phyloP scores from a whole-genome alignment of 1,284 basidiomycete species.

The Xanthoconium separans region DNA sequence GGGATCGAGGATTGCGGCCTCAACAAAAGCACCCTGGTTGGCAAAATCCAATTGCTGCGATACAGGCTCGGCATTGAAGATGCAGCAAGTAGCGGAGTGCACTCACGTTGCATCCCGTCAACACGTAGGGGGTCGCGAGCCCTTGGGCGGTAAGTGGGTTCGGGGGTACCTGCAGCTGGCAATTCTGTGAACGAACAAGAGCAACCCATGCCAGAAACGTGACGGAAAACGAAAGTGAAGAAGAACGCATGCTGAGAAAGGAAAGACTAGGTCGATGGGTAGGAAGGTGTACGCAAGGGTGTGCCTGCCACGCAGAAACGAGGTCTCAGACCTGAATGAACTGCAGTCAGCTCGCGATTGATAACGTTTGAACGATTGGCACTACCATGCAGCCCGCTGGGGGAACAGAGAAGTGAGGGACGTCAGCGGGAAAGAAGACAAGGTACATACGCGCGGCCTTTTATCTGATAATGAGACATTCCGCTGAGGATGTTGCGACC shows the following conservation, averaged over 20 bases:
- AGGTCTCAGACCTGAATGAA: slow-evolving; percentile 21
- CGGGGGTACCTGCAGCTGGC: slow-evolving; percentile 18
- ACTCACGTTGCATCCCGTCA: slow-evolving; percentile 31
- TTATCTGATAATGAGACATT: slow-evolving; percentile 11
- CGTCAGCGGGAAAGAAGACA: neutral
- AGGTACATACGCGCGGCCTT: neutral
- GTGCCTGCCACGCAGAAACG: slow-evolving; percentile 12
- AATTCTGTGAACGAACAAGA: slow-evolving; percentile 23
- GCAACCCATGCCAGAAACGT: slow-evolving; percentile 13
- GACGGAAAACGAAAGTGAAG: slow-evolving; percentile 12
- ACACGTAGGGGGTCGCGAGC: slow-evolving; percentile 25
- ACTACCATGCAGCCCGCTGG: slow-evolving; percentile 17
- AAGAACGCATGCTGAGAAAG: slow-evolving; percentile 9
- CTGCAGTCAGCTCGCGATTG: neutral
- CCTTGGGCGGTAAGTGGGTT: slow-evolving; percentile 26
- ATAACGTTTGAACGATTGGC: neutral
- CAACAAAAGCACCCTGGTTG: slow-evolving; percentile 23
- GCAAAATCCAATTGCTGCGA: slow-evolving; percentile 27
- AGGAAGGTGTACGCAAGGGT: slow-evolving; percentile 8
- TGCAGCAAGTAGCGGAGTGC: neutral
- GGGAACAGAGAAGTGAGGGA: slow-evolving; percentile 3
- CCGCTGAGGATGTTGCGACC: neutral
- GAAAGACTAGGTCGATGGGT: neutral
- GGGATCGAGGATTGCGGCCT: slow-evolving; percentile 29
- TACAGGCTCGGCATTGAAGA: neutral